Conservation (phyloP, 208 protist species). For the Crithidia sp. region DNA sequence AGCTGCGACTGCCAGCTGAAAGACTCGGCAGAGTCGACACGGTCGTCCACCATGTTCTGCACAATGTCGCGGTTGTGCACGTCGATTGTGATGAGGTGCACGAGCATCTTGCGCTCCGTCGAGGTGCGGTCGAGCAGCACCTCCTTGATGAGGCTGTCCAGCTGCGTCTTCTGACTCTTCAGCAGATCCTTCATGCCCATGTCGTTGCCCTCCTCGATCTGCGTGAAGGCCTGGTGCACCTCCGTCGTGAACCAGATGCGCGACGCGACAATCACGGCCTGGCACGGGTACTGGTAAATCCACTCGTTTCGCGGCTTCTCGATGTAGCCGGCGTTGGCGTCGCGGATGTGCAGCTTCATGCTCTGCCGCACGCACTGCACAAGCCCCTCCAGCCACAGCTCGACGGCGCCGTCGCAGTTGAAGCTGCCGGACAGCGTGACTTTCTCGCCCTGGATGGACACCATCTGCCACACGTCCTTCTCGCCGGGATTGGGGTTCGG, state of each 20-base stretch:
- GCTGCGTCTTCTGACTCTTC: conserved; percentile 94
- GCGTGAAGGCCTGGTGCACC: conserved; percentile 97
- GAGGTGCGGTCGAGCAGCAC: conserved; percentile 93
- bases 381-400: conserved; percentile 96
- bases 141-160: conserved; percentile 95
- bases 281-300: conserved; percentile 97
- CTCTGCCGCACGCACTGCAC: conserved; percentile 87
- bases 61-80: conserved; percentile 97
- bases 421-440: conserved; percentile 93
- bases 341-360: conserved; percentile 86
- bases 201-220: conserved; percentile 98
- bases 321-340: conserved; percentile 94
- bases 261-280: conserved; percentile 95
- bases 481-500: conserved; percentile 42
- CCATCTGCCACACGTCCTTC: conserved; percentile 92
- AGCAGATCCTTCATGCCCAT: conserved; percentile 98
- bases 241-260: conserved; percentile 98
- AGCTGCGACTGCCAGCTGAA: conserved; percentile 99
- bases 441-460: conserved; percentile 94
- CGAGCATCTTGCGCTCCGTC: conserved; percentile 97
- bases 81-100: conserved; percentile 98
- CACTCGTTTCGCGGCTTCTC: conserved; percentile 97
- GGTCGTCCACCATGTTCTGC: conserved; percentile 93
- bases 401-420: conserved; percentile 95
- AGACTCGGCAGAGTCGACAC: conserved; percentile 90